Evolutionary conservation across 345 rosid species (phyloP).

Genomic region (Eucalyptus urophylla): DNA sequence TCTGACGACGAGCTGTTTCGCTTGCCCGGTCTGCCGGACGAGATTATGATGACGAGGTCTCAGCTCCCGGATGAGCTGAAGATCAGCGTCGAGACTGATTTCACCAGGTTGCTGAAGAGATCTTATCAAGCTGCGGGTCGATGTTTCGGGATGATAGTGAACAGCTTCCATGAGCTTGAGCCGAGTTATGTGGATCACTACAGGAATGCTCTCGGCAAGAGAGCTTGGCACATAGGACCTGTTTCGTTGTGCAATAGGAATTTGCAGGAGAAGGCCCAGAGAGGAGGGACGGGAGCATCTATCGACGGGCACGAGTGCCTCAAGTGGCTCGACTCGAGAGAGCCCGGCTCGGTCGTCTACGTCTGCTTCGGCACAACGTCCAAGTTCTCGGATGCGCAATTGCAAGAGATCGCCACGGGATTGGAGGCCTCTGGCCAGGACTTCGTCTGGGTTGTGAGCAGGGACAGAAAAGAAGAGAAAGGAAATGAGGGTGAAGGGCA

Average conservation of each 20-base stretch:
- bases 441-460: constrained; percentile 44
- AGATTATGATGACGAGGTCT: constrained; percentile 19
- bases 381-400: constrained; percentile 9
- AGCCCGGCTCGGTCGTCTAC: constrained; percentile 21
- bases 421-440: constrained; percentile 22
- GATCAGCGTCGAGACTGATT: neutral
- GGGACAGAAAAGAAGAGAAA: neutral
- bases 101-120: neutral
- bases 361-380: constrained; percentile 29
- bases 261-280: constrained; percentile 1
- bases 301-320: constrained; percentile 23
- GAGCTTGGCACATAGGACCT: constrained; percentile 2
- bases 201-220: neutral
- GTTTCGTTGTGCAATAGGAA: neutral
- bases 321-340: constrained; percentile 21
- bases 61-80: constrained; percentile 2
- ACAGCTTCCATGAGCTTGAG: constrained; percentile 4
- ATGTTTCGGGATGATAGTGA: neutral
- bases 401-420: constrained; percentile 28
- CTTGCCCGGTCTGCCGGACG: constrained; percentile 38
- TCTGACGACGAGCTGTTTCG: constrained; percentile 30
- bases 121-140: neutral
- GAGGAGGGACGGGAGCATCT: neutral
- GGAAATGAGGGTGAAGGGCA: neutral
- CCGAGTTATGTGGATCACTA: constrained; percentile 1